Evolutionary conservation across 331 rosid species (phyloP).

Genomic region (Spiraea crenata): DNA sequence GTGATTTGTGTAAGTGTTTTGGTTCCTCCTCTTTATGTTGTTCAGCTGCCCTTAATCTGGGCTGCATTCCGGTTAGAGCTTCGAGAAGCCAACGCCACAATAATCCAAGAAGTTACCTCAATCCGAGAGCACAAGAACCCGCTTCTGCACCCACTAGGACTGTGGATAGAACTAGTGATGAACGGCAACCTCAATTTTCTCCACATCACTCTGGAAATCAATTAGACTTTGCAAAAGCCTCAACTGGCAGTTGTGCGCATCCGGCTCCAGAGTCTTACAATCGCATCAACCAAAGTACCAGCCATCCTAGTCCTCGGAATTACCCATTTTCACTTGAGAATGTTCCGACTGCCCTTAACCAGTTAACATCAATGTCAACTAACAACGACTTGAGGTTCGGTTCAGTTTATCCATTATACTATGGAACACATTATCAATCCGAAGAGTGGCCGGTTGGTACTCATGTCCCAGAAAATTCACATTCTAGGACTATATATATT

Average conservation of each 20-base stretch:
- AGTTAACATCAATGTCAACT: conserved; percentile 43
- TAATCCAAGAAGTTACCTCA: conserved; percentile 82
- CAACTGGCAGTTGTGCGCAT: conserved; percentile 31
- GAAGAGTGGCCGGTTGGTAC: conserved; percentile 41
- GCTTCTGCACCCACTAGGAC: conserved; percentile 42
- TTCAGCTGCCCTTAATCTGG: conserved; percentile 97
- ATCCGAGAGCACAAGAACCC: conserved; percentile 64
- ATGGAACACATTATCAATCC: conserved; percentile 46
- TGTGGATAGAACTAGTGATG: conserved; percentile 41
- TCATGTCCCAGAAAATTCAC: conserved; percentile 30
- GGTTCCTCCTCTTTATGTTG: conserved; percentile 29
- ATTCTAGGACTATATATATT: conserved; percentile 48
- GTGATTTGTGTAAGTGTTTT: conserved; percentile 33
- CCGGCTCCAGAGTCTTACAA: conserved; percentile 47
- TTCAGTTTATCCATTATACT: conserved; percentile 84
- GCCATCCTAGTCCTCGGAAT: conserved; percentile 36
- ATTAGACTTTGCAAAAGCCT: conserved; percentile 38
- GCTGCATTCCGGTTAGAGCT: conserved; percentile 86
- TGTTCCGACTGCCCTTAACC: conserved; percentile 45
- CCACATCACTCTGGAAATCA: conserved; percentile 41
- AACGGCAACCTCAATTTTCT: conserved; percentile 35
- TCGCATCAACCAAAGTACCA: conserved; percentile 40
- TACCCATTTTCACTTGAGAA: conserved; percentile 48
- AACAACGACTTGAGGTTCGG: conserved; percentile 50
- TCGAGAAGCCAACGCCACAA: conserved; percentile 92